These are phyloP conservation scores for Fusarium algeriense DNA, from an alignment of 2,329 filamentous ascomycete species.

Conservation along the genomic window DNA sequence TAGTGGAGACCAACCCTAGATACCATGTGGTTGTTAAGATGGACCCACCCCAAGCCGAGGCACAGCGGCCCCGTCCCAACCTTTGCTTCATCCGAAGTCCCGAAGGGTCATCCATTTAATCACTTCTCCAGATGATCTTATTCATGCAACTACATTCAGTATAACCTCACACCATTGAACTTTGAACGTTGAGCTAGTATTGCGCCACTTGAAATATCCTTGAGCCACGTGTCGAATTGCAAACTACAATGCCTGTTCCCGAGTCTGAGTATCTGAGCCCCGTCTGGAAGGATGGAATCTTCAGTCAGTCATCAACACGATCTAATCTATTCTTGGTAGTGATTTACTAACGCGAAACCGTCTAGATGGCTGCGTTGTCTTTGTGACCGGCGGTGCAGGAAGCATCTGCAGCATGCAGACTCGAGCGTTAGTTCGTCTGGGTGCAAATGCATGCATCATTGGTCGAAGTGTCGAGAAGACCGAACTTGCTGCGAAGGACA, in stretches of 20 bases:
- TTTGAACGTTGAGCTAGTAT: not conserved
- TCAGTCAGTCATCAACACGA: conserved; percentile 68
- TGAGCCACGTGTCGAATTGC: not conserved
- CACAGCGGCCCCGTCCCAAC: not conserved
- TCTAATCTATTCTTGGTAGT: too few relatives aligned
- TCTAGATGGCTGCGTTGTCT: conserved; percentile 86
- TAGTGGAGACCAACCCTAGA: conserved; percentile 31
- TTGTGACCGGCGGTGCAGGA: conserved; percentile 94
- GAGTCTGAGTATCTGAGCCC: conserved; percentile 82
- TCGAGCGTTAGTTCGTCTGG: conserved; percentile 88
- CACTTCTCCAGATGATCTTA: not conserved
- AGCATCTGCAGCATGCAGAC: conserved; percentile 96
- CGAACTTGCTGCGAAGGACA: conserved; percentile 81
- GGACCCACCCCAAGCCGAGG: conserved; percentile 42
- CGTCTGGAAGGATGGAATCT: conserved; percentile 89
- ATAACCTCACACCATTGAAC: not conserved
- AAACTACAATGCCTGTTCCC: conserved; percentile 71
- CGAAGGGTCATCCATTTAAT: not conserved
- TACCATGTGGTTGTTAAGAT: conserved; percentile 4
- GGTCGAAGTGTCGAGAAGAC: conserved; percentile 93
- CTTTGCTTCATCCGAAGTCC: conserved; percentile 2
- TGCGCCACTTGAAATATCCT: not conserved
- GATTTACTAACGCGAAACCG: conserved; percentile 9
- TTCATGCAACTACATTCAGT: not conserved
- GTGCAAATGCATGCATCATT: conserved; percentile 93